These are phyloP conservation scores for Ogataea zsoltii DNA, from an alignment of 805 yeast genomes.

Conservation along the genomic window DNA sequence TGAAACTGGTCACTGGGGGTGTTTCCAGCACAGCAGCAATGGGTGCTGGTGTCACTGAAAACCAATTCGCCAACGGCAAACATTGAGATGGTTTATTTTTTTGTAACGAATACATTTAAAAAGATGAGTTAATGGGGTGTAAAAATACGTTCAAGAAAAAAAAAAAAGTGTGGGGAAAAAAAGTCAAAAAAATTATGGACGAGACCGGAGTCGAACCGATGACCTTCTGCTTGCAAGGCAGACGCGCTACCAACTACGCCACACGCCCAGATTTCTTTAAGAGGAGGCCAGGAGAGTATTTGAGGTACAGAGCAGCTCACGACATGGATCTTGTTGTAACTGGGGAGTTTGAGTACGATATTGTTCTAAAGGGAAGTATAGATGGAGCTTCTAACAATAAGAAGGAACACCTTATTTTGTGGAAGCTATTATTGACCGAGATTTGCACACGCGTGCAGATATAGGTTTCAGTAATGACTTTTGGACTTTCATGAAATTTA, in stretches of 20 bases:
- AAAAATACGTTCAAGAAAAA: too few relatives aligned
- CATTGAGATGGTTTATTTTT: neutral
- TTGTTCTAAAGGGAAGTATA: too few relatives aligned
- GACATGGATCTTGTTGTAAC: neutral
- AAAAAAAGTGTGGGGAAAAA: neutral
- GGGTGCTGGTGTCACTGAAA: slow-evolving; percentile 98
- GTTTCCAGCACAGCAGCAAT: slow-evolving; percentile 94
- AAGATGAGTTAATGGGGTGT: too few relatives aligned
- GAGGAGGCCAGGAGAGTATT: neutral
- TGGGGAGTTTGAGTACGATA: too few relatives aligned
- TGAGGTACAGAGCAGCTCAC: neutral
- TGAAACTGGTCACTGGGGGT: slow-evolving; percentile 92
- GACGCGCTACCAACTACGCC: slow-evolving; percentile 85
- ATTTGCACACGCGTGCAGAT: too few relatives aligned
- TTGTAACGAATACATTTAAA: neutral
- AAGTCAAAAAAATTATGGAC: slow-evolving; percentile 44
- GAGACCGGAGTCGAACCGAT: slow-evolving; percentile 77
- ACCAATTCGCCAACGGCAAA: slow-evolving; percentile 62
- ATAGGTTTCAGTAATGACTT: too few relatives aligned
- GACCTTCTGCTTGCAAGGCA: slow-evolving; percentile 80
- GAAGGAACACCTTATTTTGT: too few relatives aligned
- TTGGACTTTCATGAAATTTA: too few relatives aligned
- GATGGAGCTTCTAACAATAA: too few relatives aligned
- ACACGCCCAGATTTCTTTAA: slow-evolving; percentile 53
- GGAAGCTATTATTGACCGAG: too few relatives aligned